Evolutionary conservation across 108 stramenopile species (phyloP), one percentile per base, ranked within the genome.

Genomic region (Fistulifera solaris): DNA sequence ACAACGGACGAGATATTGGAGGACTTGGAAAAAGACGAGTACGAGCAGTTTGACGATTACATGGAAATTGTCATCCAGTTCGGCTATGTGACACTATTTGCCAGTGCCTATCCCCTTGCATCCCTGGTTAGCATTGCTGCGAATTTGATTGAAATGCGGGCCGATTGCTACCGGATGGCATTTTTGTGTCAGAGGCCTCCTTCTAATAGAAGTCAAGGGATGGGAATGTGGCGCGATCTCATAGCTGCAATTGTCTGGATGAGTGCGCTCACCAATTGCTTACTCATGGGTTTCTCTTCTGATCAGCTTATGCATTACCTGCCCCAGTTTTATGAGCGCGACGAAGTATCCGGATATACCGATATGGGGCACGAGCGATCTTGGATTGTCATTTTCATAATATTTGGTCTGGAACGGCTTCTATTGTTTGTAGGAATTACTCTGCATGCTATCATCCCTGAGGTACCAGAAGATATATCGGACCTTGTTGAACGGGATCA

Each of bases 31-130:
- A 42, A 40, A 41, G 56, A 43, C 18, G 43, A 23, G 5, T 57
- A 57, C 42, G 56, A 44, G 35, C 63, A 61, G 17, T 91, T 87
- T 66, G 89, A 91, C 79, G 85, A 87, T 54, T 87, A 80, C 59
- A 77, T 91, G 60, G 89, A 92, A 54, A 85, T 87, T 56, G 35
- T 87, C 24, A 87, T 92, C 42, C 76, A 92, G 46, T 77, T 87
- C 52, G 86, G 86, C 23, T 92, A 92, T 61, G 78, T 85, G 22
- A 87, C 84, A 8, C 48, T 92, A 27, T 92, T 92, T 62, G 89
- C 89, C 0, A 71, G 76, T 5, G 89, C 86, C 2, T 92, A 81
- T 58, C 89, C 89, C 0, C 53, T 87, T 56, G 83, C 86, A 18
- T 55, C 85, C 10, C 39, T 85, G n/a, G 48, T 87, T 39, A 70